Evolutionary conservation across 768 basidiomycete genomes (phyloP), one percentile per base, ranked within the genome.

Genomic region (Trametes cingulata): DNA sequence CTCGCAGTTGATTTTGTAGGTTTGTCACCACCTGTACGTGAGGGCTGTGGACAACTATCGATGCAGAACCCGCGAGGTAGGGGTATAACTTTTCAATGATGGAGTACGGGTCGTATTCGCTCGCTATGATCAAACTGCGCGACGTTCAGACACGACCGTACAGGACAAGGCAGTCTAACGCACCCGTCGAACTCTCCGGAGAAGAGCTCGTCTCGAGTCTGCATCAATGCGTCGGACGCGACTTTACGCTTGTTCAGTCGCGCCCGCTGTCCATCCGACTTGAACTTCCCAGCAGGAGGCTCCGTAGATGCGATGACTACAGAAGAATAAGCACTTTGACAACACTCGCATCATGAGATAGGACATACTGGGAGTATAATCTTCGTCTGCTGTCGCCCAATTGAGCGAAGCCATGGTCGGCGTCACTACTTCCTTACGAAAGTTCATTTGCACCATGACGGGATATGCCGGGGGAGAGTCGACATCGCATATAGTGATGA

Each of bases 381-480:
- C 83, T 68, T 88, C 85, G 57, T 93, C 86, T 15, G 88, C 86
- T 12, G 91, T 90, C 22, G 91, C 90, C 96, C 96, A 99, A 71
- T 97, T 97, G 19, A 98, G 74, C 0, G 86, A 85, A 2, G 81
- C 77, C 57, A 93, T 75, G 12, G 87, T 78, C 5, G 81, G 73
- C 17, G 80, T 76, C n/a, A 80, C 68, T 12, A 75, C 68, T 43
- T 83, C 78, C 39, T 82, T 76, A 14, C 82, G 76, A 68, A 95
- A 93, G 74, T 98, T 98, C 92, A 98, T 93, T 59, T 88, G 79
- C 3, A 79, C 76, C 70, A 94, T 73, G 20, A 94, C 82, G 13
- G 91, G 90, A 72, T 93, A 96, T 41, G 93, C 89, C 7, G 97
- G 96, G 6, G 96, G 95, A 13, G 91, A 93, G 67, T 98, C 96